Evolutionary conservation across 805 yeast species (phyloP), one percentile per base, ranked within the genome.

Genomic region (Nakazawaea siamensis): DNA sequence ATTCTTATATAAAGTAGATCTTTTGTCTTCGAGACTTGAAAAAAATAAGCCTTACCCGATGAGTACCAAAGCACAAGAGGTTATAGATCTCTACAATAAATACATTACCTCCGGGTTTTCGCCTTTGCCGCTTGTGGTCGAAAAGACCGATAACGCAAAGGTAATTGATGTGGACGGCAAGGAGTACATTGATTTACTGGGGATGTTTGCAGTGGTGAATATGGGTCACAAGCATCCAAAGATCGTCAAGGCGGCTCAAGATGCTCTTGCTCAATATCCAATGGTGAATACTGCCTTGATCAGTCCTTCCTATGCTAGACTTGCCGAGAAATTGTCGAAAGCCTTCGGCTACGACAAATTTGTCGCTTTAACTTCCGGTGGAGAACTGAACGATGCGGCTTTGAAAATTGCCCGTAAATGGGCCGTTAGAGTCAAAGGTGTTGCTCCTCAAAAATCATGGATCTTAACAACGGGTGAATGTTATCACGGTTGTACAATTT

Each of bases 151-250:
- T 18, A 46, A 44, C 34, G 43, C 50, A 4, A 49, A 44, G 10
- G 17, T 51, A 9, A 48, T 50, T 48, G 56, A 51, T 34, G 35
- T 43, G 9, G 54, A 51, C 31, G 55, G 54, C 3, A 51, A 50
- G 27, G 44, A 45, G 25, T 51, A 51, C 35, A 44, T 51, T 18
- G 56, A 51, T 35, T 49, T 51, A 16, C 37, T 49, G 18, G 51
- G 52, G 2, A 45, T 50, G 39, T 51, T 48, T 40, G 54, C 54
- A 9, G 56, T 49, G 14, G 47, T 41, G n/a, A 51, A 51, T 34
- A 50, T 50, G 56, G 56, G 56, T 4, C 56, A 51, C 29, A 31
- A 45, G 4, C 54, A 51, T 34, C 54, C 56, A 4, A 50, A 49
- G 32, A 51, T 51, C 21, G 49, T 49, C 10, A 43, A 44, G 15